Conservation (phyloP, 805 yeast genomes). For the Metschnikowia similis region DNA sequence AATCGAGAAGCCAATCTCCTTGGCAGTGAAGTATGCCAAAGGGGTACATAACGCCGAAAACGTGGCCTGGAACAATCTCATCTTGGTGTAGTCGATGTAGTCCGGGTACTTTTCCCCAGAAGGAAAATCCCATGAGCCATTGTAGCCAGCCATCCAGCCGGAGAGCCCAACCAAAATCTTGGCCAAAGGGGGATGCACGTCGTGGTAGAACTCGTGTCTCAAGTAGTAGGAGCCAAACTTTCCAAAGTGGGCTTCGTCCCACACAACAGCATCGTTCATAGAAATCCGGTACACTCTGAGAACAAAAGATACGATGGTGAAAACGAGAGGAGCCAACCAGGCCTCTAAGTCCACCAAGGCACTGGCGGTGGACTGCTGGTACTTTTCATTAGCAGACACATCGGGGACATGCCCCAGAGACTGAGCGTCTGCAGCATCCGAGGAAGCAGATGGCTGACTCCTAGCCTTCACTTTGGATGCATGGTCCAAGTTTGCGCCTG, state of each 20-base stretch:
- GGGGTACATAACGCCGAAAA: slow-evolving; percentile 68
- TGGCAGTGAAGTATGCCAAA: slow-evolving; percentile 51
- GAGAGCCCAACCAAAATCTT: slow-evolving; percentile 87
- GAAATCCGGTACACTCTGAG: slow-evolving; percentile 76
- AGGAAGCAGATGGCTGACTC: neutral
- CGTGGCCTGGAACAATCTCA: slow-evolving; percentile 69
- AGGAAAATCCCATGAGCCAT: slow-evolving; percentile 70
- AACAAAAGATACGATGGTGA: slow-evolving; percentile 66
- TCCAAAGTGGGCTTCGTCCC: slow-evolving; percentile 98
- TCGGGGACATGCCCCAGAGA: slow-evolving; percentile 6
- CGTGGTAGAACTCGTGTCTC: slow-evolving; percentile 85
- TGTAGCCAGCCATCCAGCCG: slow-evolving; percentile 83
- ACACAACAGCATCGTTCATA: slow-evolving; percentile 60
- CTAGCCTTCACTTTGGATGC: slow-evolving; percentile 4
- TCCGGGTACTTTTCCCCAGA: slow-evolving; percentile 65
- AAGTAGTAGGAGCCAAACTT: slow-evolving; percentile 92
- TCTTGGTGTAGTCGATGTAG: slow-evolving; percentile 52
- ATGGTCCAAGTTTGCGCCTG: slow-evolving; percentile 12
- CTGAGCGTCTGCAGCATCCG: neutral
- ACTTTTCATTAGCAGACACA: slow-evolving; percentile 15
- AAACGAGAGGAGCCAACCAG: slow-evolving; percentile 51
- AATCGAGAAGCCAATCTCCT: slow-evolving; percentile 63
- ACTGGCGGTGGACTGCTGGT: slow-evolving; percentile 12
- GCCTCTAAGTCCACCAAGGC: slow-evolving; percentile 31
- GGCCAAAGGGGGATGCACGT: slow-evolving; percentile 96